Evolutionary conservation across 2,329 filamentous ascomycete species (phyloP).

Genomic region (Neonectria punicea): DNA sequence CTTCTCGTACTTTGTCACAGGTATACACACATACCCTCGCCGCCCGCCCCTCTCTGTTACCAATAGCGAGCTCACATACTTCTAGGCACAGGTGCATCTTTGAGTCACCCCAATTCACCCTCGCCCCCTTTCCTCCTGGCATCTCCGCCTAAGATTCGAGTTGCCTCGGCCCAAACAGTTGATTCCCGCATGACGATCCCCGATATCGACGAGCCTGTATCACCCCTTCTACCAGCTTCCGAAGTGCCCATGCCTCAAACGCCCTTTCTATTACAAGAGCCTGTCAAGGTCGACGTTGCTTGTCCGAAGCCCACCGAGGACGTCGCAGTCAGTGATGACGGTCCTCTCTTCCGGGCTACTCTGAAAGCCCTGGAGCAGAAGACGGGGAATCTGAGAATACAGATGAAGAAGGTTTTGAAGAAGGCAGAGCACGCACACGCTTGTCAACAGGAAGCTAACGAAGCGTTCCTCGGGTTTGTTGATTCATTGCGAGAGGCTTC

Average conservation of each 20-base stretch:
- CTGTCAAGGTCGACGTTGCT: conserved; percentile 86
- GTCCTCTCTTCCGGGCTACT: conserved; percentile 93
- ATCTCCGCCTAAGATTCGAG: conserved; percentile 79
- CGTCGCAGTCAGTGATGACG: conserved; percentile 86
- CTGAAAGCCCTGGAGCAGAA: conserved; percentile 97
- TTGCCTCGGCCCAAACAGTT: conserved; percentile 88
- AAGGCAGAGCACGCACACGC: conserved; percentile 89
- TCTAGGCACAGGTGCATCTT: conserved; percentile 55
- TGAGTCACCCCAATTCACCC: conserved; percentile 71
- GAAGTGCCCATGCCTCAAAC: conserved; percentile 49
- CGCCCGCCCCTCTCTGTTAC: conserved; percentile 5
- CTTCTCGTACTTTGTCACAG: conserved; percentile 96
- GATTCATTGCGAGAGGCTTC: conserved; percentile 89
- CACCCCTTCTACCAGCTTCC: conserved; percentile 56
- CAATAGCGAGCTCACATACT: conserved; percentile 28
- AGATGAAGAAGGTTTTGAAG: conserved; percentile 96
- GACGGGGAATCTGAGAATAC: conserved; percentile 90
- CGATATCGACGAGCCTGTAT: conserved; percentile 72
- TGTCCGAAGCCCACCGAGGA: conserved; percentile 89
- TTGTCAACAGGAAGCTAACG: conserved; percentile 85
- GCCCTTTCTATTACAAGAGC: conserved; percentile 51
- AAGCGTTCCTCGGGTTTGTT: conserved; percentile 83
- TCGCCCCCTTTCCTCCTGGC: conserved; percentile 78
- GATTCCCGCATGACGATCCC: conserved; percentile 82
- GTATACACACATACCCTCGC: conserved; percentile 60